Conservation (phyloP, 202 grass and related monocot genomes). For the Dendrocalamus latiflorus region DNA sequence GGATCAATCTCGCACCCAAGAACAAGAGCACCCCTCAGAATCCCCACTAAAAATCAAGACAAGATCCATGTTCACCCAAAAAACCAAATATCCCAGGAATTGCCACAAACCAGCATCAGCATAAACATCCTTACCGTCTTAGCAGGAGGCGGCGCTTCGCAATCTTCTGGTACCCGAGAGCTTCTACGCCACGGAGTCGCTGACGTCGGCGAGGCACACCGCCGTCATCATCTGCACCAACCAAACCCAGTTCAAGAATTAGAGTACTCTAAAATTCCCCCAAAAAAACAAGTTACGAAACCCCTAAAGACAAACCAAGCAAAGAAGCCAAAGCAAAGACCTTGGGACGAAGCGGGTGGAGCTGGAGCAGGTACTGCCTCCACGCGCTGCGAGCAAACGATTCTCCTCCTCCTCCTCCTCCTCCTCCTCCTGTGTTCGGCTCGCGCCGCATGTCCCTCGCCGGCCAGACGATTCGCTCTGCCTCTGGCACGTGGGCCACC, state of each 20-base stretch:
- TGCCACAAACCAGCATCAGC: background rate
- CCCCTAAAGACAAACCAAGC: background rate
- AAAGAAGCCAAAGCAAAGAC: no score
- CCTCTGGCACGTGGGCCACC: background rate
- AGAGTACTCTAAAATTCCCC: background rate
- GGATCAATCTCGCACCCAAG: background rate
- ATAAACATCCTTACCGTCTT: constrained; percentile 60
- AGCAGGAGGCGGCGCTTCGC: constrained; percentile 75
- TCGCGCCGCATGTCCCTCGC: background rate
- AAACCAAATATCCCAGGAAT: background rate
- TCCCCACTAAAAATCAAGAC: background rate
- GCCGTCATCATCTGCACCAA: constrained; percentile 72
- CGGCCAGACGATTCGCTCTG: constrained; percentile 3
- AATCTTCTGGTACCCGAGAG: constrained; percentile 71
- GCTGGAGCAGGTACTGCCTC: constrained; percentile 81
- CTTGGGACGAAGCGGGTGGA: constrained; percentile 87
- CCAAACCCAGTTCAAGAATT: constrained; percentile 1
- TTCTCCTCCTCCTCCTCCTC: no score
- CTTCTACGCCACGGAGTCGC: constrained; percentile 89
- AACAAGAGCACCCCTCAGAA: background rate
- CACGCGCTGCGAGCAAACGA: constrained; percentile 62
- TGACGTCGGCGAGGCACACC: constrained; percentile 79
- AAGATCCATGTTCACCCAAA: background rate
- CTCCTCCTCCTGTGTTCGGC: background rate
- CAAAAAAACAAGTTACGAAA: background rate